These are phyloP conservation scores for Parachaetomium inaequale DNA, from an alignment of 495 filamentous ascomycete species.

Conservation along the genomic window DNA sequence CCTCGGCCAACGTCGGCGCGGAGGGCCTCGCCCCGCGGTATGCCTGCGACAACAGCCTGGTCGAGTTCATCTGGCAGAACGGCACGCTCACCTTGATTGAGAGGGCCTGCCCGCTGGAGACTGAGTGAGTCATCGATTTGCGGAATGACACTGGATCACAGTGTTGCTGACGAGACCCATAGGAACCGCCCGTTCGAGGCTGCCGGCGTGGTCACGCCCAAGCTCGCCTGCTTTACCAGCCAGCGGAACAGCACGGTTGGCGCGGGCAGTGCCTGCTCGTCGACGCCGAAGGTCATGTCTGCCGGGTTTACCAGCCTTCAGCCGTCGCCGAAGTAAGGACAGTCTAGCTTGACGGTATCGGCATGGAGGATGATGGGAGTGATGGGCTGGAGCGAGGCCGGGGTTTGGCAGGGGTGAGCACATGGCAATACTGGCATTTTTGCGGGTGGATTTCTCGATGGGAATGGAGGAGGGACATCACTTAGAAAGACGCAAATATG, in stretches of 20 bases:
- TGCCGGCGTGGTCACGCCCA: slow-evolving; percentile 17
- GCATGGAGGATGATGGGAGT: background rate
- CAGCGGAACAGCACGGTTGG: slow-evolving; percentile 13
- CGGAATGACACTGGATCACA: background rate
- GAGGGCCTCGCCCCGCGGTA: slow-evolving; percentile 23
- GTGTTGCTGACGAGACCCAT: background rate
- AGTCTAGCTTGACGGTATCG: background rate
- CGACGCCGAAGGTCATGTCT: background rate
- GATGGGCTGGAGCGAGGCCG: background rate
- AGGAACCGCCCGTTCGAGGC: slow-evolving; percentile 20
- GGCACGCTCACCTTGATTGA: slow-evolving; percentile 33
- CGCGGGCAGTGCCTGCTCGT: slow-evolving; percentile 17
- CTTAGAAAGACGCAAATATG: background rate
- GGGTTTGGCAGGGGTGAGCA: background rate
- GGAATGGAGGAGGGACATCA: background rate
- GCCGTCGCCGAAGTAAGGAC: slow-evolving; percentile 17
- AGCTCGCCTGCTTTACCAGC: slow-evolving; percentile 18
- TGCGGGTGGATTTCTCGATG: background rate
- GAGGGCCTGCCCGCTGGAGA: slow-evolving; percentile 26
- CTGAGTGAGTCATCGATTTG: background rate
- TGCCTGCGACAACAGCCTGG: slow-evolving; percentile 31
- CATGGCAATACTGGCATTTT: background rate
- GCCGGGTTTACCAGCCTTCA: slow-evolving; percentile 26
- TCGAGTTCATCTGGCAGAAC: slow-evolving; percentile 52
- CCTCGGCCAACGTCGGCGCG: slow-evolving; percentile 25